phyloP scores from a whole-genome alignment of 2,329 filamentous ascomycete genomes.

The Coniosporium uncinatum region DNA sequence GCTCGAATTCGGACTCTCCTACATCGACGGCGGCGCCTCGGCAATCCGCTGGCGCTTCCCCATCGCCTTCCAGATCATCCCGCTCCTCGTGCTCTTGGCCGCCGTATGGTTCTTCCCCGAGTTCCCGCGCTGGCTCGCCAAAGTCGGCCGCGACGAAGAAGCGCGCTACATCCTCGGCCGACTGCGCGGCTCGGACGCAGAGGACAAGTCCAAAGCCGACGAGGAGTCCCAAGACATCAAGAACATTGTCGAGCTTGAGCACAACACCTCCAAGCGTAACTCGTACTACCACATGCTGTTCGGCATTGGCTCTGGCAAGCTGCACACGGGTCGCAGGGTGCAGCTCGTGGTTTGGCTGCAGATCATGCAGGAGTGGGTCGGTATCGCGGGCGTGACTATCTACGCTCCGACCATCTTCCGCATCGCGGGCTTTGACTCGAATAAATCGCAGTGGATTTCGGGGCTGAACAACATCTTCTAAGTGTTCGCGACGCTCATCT shows the following conservation, averaged over 20 bases:
- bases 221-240: conserved; percentile 65
- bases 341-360: conserved; percentile 68
- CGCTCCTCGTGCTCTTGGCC: conserved; percentile 50
- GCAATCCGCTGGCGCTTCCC: conserved; percentile 63
- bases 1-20: conserved; percentile 48
- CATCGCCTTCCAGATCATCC: conserved; percentile 64
- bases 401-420: conserved; percentile 54
- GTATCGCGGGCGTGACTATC: conserved; percentile 64
- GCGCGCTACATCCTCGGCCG: conserved; percentile 59
- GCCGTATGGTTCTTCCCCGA: conserved; percentile 65
- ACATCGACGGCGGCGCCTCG: conserved; percentile 51
- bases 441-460: conserved; percentile 54
- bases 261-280: conserved; percentile 38
- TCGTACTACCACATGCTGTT: conserved; percentile 64
- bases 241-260: conserved; percentile 50
- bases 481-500: conserved; percentile 61
- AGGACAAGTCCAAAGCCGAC: conserved; percentile 44
- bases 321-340: conserved; percentile 62
- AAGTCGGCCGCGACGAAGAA: conserved; percentile 60
- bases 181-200: conserved; percentile 53
- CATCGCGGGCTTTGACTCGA: conserved; percentile 57
- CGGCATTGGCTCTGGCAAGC: conserved; percentile 56
- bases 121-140: conserved; percentile 61
- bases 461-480: conserved; percentile 51
- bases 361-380: conserved; percentile 66